A percentile compares a stretch with the other conserved stretches of the same genome.
These are phyloP conservation scores for Porphyrellus cyaneotinctus DNA, from an alignment of 768 basidiomycete species.

Conservation along the genomic window DNA sequence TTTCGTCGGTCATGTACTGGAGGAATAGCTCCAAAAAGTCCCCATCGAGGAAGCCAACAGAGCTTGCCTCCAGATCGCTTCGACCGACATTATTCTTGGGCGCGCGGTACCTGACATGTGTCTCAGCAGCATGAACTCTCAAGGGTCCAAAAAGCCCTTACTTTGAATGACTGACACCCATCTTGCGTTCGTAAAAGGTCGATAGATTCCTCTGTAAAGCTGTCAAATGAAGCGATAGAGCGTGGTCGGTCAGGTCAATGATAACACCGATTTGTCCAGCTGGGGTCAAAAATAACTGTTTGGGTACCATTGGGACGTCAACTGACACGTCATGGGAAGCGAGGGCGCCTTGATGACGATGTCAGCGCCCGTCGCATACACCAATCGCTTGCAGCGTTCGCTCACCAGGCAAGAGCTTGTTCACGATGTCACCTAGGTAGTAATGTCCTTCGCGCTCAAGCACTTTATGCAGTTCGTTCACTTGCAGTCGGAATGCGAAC, in stretches of 20 bases:
- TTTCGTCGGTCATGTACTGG: conserved; percentile 35
- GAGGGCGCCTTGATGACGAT: conserved; percentile 47
- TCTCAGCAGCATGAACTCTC: background rate
- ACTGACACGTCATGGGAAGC: conserved; percentile 41
- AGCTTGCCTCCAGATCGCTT: conserved; percentile 52
- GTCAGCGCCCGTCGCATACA: background rate
- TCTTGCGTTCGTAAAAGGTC: conserved; percentile 45
- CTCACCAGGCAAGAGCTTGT: conserved; percentile 67
- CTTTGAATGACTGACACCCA: conserved; percentile 59
- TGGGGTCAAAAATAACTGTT: conserved; percentile 71
- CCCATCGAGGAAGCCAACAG: conserved; percentile 84
- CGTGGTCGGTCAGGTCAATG: conserved; percentile 50
- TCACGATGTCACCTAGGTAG: conserved; percentile 73
- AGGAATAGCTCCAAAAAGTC: conserved; percentile 76
- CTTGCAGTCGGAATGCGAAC: conserved; percentile 54
- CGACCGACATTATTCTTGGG: conserved; percentile 56
- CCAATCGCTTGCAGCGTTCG: background rate
- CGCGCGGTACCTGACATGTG: conserved; percentile 55
- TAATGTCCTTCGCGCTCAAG: conserved; percentile 69
- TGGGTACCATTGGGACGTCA: conserved; percentile 44
- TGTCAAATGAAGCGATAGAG: conserved; percentile 54
- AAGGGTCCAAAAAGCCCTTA: conserved; percentile 28
- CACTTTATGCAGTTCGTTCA: conserved; percentile 36
- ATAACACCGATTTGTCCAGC: conserved; percentile 77
- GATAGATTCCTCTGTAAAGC: conserved; percentile 74